Base-by-base conservation (phyloP, 495 filamentous ascomycete species). In the Hyaloscypha finlandica region DNA sequence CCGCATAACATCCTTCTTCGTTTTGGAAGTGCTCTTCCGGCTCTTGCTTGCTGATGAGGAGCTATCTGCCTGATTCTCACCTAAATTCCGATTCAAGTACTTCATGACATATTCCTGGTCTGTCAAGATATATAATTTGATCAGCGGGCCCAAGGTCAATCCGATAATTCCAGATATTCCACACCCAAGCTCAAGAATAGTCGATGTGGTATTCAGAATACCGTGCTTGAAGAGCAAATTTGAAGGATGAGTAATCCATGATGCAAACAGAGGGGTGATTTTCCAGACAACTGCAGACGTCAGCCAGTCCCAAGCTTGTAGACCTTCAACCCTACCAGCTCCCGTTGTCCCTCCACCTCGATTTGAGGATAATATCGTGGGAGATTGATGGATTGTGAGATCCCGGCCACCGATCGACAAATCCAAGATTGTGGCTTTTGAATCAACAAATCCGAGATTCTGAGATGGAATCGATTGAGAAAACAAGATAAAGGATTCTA, bases 401-500 rank as follows among this genome's bases (percentile, higher is more conserved):
- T 96, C 91, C 63, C 81, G 81, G 54, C 81, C 87, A 65, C 80
- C 85, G 70, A 97, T 82, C 29, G 84, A 83, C 63, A 97, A 70
- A 16, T 95, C 87, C 60, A 97, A 70, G 16, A 78, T 77, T 1
- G 82, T 72, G 19, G 89, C 84, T 66, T 86, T 86, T 5, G 89
- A 79, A 77, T 97, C 88, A 68, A 97, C 74, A 74, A 97, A 94
- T 64, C 94, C 94, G 12, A 98, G 88, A 70, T 93, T 88, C 61
- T 88, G 86, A 8, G 90, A 90, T 5, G 90, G 87, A 57, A 93
- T 84, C 20, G 84, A 74, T 69, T 91, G 88, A 16, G 92, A 87
- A 82, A 96, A 97, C 59, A 97, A 83, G 33, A 92, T 77, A 73
- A 95, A 96, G 45, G 91, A 89, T 80, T 98, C 94, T 97, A 72